These are phyloP conservation scores for Saccharomycopsis javanensis DNA, from an alignment of 805 yeast genomes.

Conservation along the genomic window DNA sequence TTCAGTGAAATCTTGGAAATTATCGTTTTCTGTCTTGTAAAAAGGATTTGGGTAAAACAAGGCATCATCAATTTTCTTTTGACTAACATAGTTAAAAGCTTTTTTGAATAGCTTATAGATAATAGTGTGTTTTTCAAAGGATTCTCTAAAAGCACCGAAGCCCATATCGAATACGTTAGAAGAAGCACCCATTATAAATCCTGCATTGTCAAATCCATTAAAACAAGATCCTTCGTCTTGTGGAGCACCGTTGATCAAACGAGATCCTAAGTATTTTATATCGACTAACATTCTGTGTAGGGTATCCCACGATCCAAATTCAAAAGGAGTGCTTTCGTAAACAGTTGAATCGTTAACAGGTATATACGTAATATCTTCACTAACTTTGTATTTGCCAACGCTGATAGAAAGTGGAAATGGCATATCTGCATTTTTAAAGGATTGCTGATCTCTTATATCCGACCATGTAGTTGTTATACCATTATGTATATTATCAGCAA, in stretches of 20 bases:
- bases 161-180: slow-evolving; percentile 69
- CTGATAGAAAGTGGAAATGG: slow-evolving; percentile 64
- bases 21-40: slow-evolving; percentile 33
- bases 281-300: slow-evolving; percentile 55
- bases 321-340: slow-evolving; percentile 57
- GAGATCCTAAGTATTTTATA: slow-evolving; percentile 60
- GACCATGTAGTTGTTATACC: slow-evolving; percentile 39
- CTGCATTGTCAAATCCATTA: slow-evolving; percentile 69
- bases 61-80: slow-evolving; percentile 56
- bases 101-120: slow-evolving; percentile 34
- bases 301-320: slow-evolving; percentile 86
- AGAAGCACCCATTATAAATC: slow-evolving; percentile 75
- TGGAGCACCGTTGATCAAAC: slow-evolving; percentile 50
- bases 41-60: slow-evolving; percentile 66
- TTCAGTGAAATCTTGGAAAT: slow-evolving; percentile 29
- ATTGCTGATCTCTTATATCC: slow-evolving; percentile 48
- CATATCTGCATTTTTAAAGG: slow-evolving; percentile 51
- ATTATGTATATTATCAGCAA: slow-evolving; percentile 28
- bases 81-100: slow-evolving; percentile 38
- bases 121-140: slow-evolving; percentile 35
- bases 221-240: slow-evolving; percentile 38
- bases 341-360: slow-evolving; percentile 26
- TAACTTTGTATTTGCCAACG: slow-evolving; percentile 46
- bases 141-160: slow-evolving; percentile 44
- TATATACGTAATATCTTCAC: slow-evolving; percentile 19